Conservation (phyloP, 345 rosid genomes). For the Gossypium australe region DNA sequence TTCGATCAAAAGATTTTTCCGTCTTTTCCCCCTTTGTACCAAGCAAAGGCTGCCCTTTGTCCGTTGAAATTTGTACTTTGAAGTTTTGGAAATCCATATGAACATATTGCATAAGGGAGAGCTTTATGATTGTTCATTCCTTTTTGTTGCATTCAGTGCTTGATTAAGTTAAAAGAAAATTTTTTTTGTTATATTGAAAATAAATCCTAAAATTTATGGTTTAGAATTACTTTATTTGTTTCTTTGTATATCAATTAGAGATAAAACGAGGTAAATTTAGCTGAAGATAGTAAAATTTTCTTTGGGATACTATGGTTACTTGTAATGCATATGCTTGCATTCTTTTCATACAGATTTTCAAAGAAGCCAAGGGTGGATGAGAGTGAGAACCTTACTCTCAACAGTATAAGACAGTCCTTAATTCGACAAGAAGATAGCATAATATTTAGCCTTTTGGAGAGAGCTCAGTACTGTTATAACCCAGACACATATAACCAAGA, state of each 20-base stretch:
- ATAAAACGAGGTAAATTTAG: not conserved
- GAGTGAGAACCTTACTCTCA: conserved; percentile 53
- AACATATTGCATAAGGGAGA: not conserved
- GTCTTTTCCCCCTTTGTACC: not conserved
- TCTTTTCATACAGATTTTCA: not conserved
- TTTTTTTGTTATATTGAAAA: not conserved
- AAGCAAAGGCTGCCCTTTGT: not conserved
- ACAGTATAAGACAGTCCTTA: conserved; percentile 48
- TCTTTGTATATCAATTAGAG: not conserved
- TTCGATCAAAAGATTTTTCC: conserved; percentile 11
- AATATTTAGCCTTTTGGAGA: conserved; percentile 55
- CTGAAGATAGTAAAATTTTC: not conserved
- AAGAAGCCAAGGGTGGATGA: conserved; percentile 43
- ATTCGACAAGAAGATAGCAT: conserved; percentile 68
- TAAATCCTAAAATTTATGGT: not conserved
- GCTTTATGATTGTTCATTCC: not conserved
- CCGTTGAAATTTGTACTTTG: not conserved
- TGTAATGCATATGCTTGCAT: not conserved
- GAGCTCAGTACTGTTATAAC: conserved; percentile 58
- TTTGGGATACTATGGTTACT: not conserved
- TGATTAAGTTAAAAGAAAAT: not conserved
- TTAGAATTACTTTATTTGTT: not conserved
- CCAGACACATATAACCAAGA: conserved; percentile 50
- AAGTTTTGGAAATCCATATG: not conserved
- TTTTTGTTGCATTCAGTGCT: not conserved